Base-by-base conservation (phyloP, 2,329 filamentous ascomycete species). In the Colletotrichum acutatum region DNA sequence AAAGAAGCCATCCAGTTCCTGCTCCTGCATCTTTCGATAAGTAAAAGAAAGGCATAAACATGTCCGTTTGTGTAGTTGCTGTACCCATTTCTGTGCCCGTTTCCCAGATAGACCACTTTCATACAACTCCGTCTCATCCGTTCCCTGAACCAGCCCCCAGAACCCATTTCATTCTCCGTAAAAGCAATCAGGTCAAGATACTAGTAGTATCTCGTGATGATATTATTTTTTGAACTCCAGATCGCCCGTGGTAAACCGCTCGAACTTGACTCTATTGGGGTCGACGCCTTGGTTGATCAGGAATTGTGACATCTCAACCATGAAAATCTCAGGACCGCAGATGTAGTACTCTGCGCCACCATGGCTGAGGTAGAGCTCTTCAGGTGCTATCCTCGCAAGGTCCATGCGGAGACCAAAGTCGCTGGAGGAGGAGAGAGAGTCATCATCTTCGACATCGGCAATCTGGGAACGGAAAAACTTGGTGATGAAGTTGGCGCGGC, bases 301-400 rank as follows among this genome's bases (percentile, higher is more conserved):
- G 59, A 83, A 86, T 65, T 81, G 79, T 2, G 82, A 81, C 80
- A 88, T 86, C 76, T 89, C 86, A 2, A 83, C 75, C 87, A 89
- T 89, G 75, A 90, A 89, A 72, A 84, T 82, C 79, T 89, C 86
- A 0, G 88, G 87, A 0, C 88, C 88, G 73, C 87, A 90, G 62
- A 90, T 83, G 75, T 83, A 89, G 76, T 89, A 90, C 79, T 89
- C 86, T 4, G 88, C 82, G 14, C 83, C 81, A 46, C 81, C 79
- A 74, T 87, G 83, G 66, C 78, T 74, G 3, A 90, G 81, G 75
- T 83, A 85, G 37, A 90, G 79, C 72, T 88, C 84, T 4, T 84
- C 82, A 14, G 79, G 78, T 26, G 82, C 80, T 19, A 89, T 78
- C 74, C 82, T 82, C 60, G 82, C 80, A 46, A 90, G 82, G 74